These are phyloP conservation scores for Pyricularia pennisetigena DNA, from an alignment of 2,329 filamentous ascomycete species.

Conservation along the genomic window DNA sequence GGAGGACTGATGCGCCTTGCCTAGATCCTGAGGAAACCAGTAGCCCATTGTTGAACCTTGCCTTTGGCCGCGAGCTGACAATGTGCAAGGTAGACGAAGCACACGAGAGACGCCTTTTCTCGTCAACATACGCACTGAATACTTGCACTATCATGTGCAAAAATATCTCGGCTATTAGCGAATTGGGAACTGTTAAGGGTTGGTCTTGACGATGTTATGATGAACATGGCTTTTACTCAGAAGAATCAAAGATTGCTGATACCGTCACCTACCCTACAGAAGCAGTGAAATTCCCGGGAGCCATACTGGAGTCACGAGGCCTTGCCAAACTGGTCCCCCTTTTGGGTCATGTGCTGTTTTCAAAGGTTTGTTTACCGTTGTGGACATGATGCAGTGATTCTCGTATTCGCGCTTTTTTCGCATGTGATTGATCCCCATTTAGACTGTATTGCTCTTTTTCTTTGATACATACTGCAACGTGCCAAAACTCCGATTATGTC, in stretches of 20 bases:
- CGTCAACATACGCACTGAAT: not conserved
- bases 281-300: not conserved
- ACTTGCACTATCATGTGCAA: not conserved
- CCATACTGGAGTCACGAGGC: not conserved
- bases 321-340: not conserved
- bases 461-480: not conserved
- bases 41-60: not conserved
- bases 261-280: not conserved
- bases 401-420: not conserved
- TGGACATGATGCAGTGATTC: not conserved
- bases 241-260: slow-evolving; percentile 1
- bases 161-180: not conserved
- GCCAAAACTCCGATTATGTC: not conserved
- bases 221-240: not conserved
- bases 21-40: not conserved
- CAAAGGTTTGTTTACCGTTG: not conserved
- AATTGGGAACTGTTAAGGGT: not conserved
- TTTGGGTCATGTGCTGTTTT: not conserved
- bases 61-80: not conserved
- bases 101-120: not conserved
- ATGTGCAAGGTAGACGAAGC: not conserved
- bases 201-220: slow-evolving; percentile 3
- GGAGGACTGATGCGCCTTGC: not conserved
- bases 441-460: not conserved
- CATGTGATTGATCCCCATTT: not conserved